Evolutionary conservation across 345 rosid genomes (phyloP), one percentile per base, ranked within the genome.

Genomic region (Pistacia atlantica): DNA sequence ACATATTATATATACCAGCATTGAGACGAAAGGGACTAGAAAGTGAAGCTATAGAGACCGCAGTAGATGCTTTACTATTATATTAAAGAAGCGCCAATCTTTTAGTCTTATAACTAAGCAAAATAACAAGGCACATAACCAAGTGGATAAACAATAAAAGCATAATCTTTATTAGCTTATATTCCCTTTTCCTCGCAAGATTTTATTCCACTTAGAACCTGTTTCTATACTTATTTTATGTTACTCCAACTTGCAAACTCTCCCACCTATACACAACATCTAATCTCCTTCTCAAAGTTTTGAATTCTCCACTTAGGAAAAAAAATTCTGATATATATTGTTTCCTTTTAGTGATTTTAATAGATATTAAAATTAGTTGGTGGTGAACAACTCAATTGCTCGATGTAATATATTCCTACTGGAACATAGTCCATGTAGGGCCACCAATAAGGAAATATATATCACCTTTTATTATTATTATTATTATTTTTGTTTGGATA

Each of bases 201-300:
- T 79, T 74, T 83, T 77, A 83, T 83, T 83, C 89, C 11, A 51
- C 45, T 42, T 52, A 22, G 48, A 67, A 74, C 38, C 38, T 54
- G 46, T 51, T 73, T 66, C 25, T 20, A 48, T 65, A 2, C 20
- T 57, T 72, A 16, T 31, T 49, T 70, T 64, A 33, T 38, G 12
- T 11, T 42, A 68, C 45, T 61, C 74, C 83, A 76, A 73, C 71
- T 76, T 73, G 81, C 79, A 69, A 72, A 60, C 72, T 48, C 75
- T 68, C 42, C 16, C 38, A 55, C 42, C 77, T 38, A 58, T 59
- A 67, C 65, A 80, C 74, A 72, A 9, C 59, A 74, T 61, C 51
- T 38, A 49, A 52, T 61, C 16, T 28, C 22, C 45, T 16, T 54
- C 45, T 54, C 5, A 25, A 18, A 54, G 22, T 18, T 45, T 62